Evolutionary conservation across 495 filamentous ascomycete species (phyloP).

Genomic region (Penicillium odoratum): DNA sequence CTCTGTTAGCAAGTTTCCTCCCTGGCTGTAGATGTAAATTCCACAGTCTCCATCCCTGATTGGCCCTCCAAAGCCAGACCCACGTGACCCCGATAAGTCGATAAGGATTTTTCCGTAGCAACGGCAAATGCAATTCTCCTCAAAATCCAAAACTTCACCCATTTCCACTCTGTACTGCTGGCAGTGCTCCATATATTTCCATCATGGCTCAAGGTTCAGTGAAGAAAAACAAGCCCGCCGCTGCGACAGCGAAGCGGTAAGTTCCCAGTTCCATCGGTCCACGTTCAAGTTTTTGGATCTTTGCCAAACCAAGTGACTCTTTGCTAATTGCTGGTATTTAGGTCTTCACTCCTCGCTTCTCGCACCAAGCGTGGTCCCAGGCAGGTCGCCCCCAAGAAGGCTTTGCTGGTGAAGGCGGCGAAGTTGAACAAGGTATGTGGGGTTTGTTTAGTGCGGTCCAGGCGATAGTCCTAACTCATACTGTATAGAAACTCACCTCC

Average conservation of each 20-base stretch:
- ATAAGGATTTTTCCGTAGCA: slow-evolving; percentile 29
- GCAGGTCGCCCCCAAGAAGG: slow-evolving; percentile 70
- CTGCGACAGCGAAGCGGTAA: slow-evolving; percentile 34
- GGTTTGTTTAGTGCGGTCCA: not conserved
- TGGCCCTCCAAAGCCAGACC: not conserved
- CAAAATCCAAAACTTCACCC: slow-evolving; percentile 4
- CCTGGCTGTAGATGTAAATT: not conserved
- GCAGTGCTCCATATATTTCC: slow-evolving; percentile 22
- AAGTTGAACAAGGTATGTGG: slow-evolving; percentile 61
- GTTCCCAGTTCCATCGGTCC: slow-evolving; percentile 1
- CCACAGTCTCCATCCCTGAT: not conserved
- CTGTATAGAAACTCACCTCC: slow-evolving; percentile 59
- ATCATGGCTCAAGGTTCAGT: slow-evolving; percentile 41
- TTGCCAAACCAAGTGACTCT: not conserved
- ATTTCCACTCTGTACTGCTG: slow-evolving; percentile 29
- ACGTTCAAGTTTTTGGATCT: too few relatives aligned
- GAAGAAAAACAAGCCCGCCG: slow-evolving; percentile 38
- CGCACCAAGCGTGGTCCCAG: slow-evolving; percentile 56
- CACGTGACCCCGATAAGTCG: slow-evolving; percentile 26
- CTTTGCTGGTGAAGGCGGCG: slow-evolving; percentile 55
- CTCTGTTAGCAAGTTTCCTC: not conserved
- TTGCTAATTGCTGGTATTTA: slow-evolving; percentile 7
- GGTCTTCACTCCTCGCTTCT: slow-evolving; percentile 12
- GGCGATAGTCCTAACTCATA: not conserved
- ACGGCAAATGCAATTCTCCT: slow-evolving; percentile 3